Base-by-base conservation (phyloP, 495 filamentous ascomycete genomes). In the Xylaria cubensis region DNA sequence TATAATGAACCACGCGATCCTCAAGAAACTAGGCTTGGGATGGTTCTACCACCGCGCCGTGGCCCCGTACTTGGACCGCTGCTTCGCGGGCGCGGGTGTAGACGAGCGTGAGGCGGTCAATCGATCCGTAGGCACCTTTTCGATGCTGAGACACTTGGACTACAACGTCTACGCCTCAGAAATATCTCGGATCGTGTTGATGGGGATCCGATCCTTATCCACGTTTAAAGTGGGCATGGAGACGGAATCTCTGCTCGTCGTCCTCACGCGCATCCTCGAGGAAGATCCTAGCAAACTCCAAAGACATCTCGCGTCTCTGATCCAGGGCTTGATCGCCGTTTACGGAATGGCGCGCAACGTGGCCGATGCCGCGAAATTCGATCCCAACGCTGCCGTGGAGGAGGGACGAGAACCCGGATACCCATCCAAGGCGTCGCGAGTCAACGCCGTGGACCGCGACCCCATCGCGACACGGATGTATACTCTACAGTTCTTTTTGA, bases 111-210 rank as follows among this genome's bases (percentile, higher is more conserved):
- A 48, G 29, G 53, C 73, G 12, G 51, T 72, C 10, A 76, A 78
- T 42, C 77, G 77, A 24, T 56, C 77, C 3, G 75, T 80, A 3
- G 70, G 74, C 1, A 56, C 74, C 7, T 82, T 86, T 24, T 74
- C 81, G 0, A 75, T 85, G n/a, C 73, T 84, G 42, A 78, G 73
- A 51, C 79, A 85, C 74, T 78, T 83, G 26, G 76, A 77, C 4
- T 84, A 81, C 56, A 71, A 74, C n/a, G 75, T 83, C 6, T 87
- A 83, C 68, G 75, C 84, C 26, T 80, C 82, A 24, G 83, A 85
- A 48, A 61, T 79, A 1, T 73, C 72, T 15, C 48, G 71, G 12
- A 73, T 87, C 17, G 75, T 83, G 13, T 79, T 80, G 0, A 72
- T 85, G 0, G 76, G 81, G 34, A 80, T 87, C 42, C 78, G 78